Base-by-base conservation (phyloP, 163 green algal genomes). In the Volvox carteri region DNA sequence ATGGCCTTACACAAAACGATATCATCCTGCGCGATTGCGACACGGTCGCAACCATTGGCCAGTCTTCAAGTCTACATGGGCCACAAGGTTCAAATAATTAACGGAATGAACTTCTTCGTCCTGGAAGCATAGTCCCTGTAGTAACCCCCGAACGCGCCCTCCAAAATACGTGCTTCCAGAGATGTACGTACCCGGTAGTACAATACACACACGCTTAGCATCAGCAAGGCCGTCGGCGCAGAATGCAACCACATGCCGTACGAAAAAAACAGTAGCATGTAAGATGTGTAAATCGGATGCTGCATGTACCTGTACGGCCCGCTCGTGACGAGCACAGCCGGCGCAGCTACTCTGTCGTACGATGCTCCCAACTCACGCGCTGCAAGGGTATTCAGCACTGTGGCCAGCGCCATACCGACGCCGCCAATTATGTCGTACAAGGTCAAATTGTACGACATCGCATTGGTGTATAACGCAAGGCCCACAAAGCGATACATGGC, bases 221-320 rank as follows among this genome's bases (percentile, higher is more conserved):
- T 72, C 9, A 87, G 21, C 19, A 93, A 19, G 2, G 90, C 92
- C 8, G 56, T 62, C 1, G 76, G 80, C 5, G 77, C 81, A 2
- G 80, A 91, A 76, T 94, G 92, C 56, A 96, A 46, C 44, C 83
- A 62, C 68, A 96, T 60, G 54, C 78, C 80, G 62, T 87, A 94
- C 7, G 94, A 95, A 16, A 70, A 74, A 75, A 88, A 91, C 11
- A 88, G 46, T 12, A 91, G 72, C 79, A 96, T 94, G 86, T 97
- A 97, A 12, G 87, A 94, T 18, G 87, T 92, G 87, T 97, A 97
- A 25, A 97, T 95, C 0, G 95, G 95, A 85, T 97, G 95, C 48
- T 95, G 94, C 42, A 97, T 50, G 25, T 60, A 90, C 0, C 46
- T 79, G 86, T 97, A 97, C 0, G 91, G 90, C 1, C 95, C 95